Conservation (phyloP, 495 filamentous ascomycete species). For the Podospora pseudoanserina region DNA sequence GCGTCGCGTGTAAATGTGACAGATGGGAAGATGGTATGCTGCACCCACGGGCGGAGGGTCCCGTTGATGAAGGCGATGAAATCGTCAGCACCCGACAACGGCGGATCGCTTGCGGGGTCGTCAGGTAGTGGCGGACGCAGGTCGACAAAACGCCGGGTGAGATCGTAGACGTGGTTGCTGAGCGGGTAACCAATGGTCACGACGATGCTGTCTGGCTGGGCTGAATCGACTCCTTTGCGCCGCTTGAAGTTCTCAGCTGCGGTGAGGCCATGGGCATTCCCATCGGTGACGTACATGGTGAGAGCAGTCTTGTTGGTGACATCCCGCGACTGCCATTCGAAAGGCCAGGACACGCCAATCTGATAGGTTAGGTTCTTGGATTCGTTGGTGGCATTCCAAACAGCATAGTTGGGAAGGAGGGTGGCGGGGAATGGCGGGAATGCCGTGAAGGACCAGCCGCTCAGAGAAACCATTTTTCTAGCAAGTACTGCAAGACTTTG, state of each 20-base stretch:
- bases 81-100: slow-evolving; percentile 13
- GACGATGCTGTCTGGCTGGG: slow-evolving; percentile 25
- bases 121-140: slow-evolving; percentile 13
- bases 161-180: slow-evolving; percentile 21
- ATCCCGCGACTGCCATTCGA: slow-evolving; percentile 19
- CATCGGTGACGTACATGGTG: slow-evolving; percentile 27
- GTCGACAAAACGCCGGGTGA: slow-evolving; percentile 20
- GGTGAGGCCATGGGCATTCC: slow-evolving; percentile 27
- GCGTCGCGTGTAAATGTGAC: slow-evolving; percentile 23
- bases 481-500: neutral
- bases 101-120: neutral
- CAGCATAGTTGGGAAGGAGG: slow-evolving; percentile 20
- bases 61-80: slow-evolving; percentile 21
- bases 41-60: slow-evolving; percentile 22
- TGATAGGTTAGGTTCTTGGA: slow-evolving; percentile 22
- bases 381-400: slow-evolving; percentile 25
- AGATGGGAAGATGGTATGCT: slow-evolving; percentile 14
- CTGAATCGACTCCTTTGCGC: slow-evolving; percentile 12
- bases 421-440: slow-evolving; percentile 25
- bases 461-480: neutral
- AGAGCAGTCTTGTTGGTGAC: slow-evolving; percentile 17
- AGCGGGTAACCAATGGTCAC: slow-evolving; percentile 30
- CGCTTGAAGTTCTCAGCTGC: slow-evolving; percentile 27
- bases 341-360: slow-evolving; percentile 25
- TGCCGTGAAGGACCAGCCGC: slow-evolving; percentile 21